Conservation (phyloP, 345 rosid species). For the Crucihimalaya himalaica region DNA sequence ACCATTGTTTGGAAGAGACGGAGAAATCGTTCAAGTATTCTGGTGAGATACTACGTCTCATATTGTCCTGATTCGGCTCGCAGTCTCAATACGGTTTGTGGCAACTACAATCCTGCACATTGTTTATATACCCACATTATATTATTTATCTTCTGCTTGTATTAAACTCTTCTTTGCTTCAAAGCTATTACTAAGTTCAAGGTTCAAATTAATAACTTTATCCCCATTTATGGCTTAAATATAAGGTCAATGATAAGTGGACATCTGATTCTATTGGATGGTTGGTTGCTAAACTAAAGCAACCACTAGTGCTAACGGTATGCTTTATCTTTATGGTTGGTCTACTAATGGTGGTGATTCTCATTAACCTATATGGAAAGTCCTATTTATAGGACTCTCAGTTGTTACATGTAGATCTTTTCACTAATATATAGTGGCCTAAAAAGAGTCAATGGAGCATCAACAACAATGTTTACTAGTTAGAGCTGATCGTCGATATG, state of each 20-base stretch:
- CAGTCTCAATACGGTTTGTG: constrained; percentile 6
- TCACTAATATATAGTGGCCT: background rate
- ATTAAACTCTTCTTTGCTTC: constrained; percentile 28
- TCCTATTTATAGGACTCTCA: background rate
- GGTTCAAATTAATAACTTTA: background rate
- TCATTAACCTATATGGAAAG: background rate
- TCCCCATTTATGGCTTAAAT: background rate
- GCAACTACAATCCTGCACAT: constrained; percentile 27
- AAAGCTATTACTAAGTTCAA: constrained; percentile 11
- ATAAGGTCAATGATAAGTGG: background rate
- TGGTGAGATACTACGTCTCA: constrained; percentile 86
- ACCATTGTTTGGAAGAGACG: constrained; percentile 92
- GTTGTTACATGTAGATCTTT: background rate
- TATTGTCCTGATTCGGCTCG: constrained; percentile 53
- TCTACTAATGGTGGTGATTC: background rate
- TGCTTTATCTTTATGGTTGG: background rate
- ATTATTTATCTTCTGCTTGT: background rate
- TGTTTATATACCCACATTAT: constrained; percentile 23
- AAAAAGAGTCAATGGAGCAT: background rate
- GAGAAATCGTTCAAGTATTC: constrained; percentile 90
- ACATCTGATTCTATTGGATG: background rate
- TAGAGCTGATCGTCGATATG: constrained; percentile 10
- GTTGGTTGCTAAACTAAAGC: background rate
- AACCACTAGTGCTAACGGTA: background rate
- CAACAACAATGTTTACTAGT: background rate